Evolutionary conservation across 2,329 filamentous ascomycete genomes (phyloP).

Genomic region (Aaosphaeria arxii): DNA sequence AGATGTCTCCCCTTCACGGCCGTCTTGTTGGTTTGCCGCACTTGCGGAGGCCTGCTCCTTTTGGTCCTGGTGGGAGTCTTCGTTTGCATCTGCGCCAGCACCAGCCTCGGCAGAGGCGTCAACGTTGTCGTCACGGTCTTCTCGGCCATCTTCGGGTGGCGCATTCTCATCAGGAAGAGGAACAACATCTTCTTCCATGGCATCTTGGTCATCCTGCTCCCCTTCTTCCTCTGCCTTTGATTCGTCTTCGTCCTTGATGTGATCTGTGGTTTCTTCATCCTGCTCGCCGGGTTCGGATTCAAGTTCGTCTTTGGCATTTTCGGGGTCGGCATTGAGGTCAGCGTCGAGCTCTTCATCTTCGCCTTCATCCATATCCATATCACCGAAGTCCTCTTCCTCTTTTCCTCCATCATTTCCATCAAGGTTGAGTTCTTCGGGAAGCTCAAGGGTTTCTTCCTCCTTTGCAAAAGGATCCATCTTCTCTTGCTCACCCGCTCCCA

Average conservation of each 20-base stretch:
- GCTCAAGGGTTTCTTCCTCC: constrained; percentile 76
- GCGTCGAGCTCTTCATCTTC: constrained; percentile 30
- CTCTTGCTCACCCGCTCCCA: constrained; percentile 65
- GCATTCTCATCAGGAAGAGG: constrained; percentile 49
- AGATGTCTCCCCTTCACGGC: constrained; percentile 62
- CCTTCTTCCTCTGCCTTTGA: constrained; percentile 46
- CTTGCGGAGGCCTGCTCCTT: constrained; percentile 58
- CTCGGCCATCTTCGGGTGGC: constrained; percentile 47
- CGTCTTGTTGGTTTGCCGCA: constrained; percentile 62
- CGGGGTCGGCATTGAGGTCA: constrained; percentile 25
- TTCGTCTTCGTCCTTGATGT: constrained; percentile 33
- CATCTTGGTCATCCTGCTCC: constrained; percentile 50
- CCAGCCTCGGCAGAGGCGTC: constrained; percentile 58
- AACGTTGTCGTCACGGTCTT: constrained; percentile 48
- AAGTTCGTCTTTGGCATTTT: constrained; percentile 32
- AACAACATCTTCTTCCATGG: constrained; percentile 40
- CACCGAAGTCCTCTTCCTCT: constrained; percentile 43
- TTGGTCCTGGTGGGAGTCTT: constrained; percentile 51
- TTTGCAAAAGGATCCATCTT: constrained; percentile 72
- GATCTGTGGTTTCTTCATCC: constrained; percentile 31
- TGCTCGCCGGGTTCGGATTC: constrained; percentile 32
- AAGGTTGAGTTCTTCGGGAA: constrained; percentile 85
- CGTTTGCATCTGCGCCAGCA: constrained; percentile 63
- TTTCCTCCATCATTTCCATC: constrained; percentile 64
- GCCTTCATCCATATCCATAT: constrained; percentile 30